Percentiles rank a stretch among this genome's conserved stretches.
phyloP scores from a whole-genome alignment of 208 protist species.

The Histomonas meleagridis region DNA sequence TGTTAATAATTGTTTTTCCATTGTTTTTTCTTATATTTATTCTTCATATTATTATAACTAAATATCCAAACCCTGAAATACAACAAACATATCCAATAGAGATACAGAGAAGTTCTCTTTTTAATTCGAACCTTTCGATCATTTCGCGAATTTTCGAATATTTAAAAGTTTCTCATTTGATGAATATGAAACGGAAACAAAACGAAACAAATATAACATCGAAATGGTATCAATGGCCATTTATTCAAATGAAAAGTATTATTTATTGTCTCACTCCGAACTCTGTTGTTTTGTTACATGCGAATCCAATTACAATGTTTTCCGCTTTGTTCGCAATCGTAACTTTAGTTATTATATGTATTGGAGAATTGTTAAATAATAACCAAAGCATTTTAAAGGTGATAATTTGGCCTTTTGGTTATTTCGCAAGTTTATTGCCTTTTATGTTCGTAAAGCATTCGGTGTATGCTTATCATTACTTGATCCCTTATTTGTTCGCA shows the following conservation, averaged over 20 bases:
- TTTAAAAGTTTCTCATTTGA: neutral
- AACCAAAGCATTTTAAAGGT: neutral
- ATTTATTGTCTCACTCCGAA: neutral
- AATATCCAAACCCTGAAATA: neutral
- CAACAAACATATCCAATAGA: neutral
- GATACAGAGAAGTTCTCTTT: neutral
- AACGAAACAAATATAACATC: neutral
- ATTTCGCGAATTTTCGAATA: neutral
- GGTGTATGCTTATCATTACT: neutral
- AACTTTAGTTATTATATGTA: neutral
- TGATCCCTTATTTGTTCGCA: neutral
- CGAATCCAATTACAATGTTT: neutral
- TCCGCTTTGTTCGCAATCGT: too few species aligned
- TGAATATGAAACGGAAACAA: neutral
- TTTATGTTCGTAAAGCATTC: neutral
- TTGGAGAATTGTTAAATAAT: neutral
- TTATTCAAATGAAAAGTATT: neutral
- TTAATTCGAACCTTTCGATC: neutral
- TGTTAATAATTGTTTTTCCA: neutral
- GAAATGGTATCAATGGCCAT: constrained; percentile 9
- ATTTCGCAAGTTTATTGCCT: neutral
- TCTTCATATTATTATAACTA: neutral
- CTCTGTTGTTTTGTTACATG: neutral
- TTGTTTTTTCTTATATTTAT: neutral
- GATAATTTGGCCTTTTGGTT: neutral